phyloP scores from a whole-genome alignment of 768 basidiomycete species.

The Suillus bovinus region DNA sequence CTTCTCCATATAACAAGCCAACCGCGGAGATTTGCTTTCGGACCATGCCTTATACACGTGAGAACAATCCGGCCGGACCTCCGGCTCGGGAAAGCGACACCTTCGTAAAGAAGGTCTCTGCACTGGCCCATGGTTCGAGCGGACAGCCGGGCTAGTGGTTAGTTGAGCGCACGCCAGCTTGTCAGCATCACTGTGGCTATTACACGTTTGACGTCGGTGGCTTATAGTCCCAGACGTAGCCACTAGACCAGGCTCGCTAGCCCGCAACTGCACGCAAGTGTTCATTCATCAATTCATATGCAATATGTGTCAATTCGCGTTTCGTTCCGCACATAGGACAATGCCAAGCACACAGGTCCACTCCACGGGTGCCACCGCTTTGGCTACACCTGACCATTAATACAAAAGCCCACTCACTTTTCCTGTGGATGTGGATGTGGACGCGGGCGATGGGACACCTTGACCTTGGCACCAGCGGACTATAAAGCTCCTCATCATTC shows the following conservation, averaged over 20 bases:
- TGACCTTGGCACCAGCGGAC: neutral
- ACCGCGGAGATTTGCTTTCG: conserved; percentile 73
- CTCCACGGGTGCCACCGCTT: conserved; percentile 1
- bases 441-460: neutral
- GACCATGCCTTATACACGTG: conserved; percentile 63
- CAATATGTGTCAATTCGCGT: neutral
- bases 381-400: neutral
- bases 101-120: conserved; percentile 63
- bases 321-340: conserved; percentile 3
- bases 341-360: conserved; percentile 6
- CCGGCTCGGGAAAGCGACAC: conserved; percentile 66
- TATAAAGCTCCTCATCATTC: conserved; percentile 3
- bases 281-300: neutral
- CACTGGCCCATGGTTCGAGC: conserved; percentile 73
- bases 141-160: conserved; percentile 54
- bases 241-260: neutral
- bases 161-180: neutral
- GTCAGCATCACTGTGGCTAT: neutral
- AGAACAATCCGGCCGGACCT: conserved; percentile 76
- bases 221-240: neutral
- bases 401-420: conserved; percentile 1
- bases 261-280: neutral
- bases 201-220: neutral
- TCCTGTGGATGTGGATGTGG: conserved; percentile 1
- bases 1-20: conserved; percentile 68